Conservation (phyloP, 169 alveolate genomes). For the Plasmodium vivax region DNA sequence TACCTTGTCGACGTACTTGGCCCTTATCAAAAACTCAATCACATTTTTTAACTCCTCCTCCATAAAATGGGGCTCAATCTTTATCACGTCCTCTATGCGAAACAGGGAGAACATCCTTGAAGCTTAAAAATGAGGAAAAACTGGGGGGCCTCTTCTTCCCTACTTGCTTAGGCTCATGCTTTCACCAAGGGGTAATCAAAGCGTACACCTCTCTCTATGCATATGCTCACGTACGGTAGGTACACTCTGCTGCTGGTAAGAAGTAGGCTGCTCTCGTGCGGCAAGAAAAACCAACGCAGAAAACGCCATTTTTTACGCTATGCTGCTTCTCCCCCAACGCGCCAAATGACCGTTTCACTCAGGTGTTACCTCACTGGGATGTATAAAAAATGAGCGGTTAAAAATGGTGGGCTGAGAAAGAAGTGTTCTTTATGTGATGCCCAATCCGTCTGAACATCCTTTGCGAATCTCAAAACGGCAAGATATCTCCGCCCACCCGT, state of each 20-base stretch:
- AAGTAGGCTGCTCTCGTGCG: not conserved
- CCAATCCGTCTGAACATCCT: not conserved
- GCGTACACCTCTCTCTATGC: not conserved
- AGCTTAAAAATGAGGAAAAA: not conserved
- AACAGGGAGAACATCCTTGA: conserved; percentile 55
- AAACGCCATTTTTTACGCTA: not conserved
- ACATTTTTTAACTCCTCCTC: conserved; percentile 46
- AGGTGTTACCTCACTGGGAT: not conserved
- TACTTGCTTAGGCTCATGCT: not conserved
- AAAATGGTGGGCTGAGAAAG: not conserved
- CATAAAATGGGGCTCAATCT: conserved; percentile 57
- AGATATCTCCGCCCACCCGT: not conserved
- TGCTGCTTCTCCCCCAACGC: not conserved
- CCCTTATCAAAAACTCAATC: conserved; percentile 49
- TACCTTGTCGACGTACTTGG: conserved; percentile 65
- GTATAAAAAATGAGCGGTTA: not conserved
- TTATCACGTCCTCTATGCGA: conserved; percentile 61
- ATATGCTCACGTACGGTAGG: not conserved
- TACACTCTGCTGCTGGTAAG: not conserved
- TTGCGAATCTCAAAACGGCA: not conserved
- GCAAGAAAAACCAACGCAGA: not conserved
- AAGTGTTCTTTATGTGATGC: not conserved
- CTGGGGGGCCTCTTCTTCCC: not conserved
- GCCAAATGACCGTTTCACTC: not conserved
- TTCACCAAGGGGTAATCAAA: not conserved